These are phyloP conservation scores for Colletotrichum eleusines DNA, from an alignment of 2,329 filamentous ascomycete species.

Conservation along the genomic window DNA sequence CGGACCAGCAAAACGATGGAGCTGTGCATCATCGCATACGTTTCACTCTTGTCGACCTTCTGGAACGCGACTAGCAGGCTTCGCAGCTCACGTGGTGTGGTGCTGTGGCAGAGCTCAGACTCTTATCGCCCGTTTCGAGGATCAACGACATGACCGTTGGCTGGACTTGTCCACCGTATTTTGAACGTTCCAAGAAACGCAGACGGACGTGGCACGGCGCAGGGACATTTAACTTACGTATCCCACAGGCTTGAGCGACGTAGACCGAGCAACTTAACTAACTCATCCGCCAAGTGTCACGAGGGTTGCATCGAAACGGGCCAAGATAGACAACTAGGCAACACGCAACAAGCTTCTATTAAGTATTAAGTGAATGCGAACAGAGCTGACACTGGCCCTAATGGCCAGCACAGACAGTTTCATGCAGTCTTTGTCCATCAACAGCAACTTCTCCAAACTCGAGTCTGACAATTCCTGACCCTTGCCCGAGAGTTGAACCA, in stretches of 20 bases:
- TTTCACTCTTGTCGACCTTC: conserved; percentile 33
- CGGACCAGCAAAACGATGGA: background rate
- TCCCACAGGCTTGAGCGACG: conserved; percentile 14
- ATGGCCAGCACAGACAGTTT: conserved; percentile 40
- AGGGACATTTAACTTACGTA: background rate
- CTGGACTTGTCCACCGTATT: background rate
- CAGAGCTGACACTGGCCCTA: conserved; percentile 42
- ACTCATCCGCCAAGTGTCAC: conserved; percentile 1
- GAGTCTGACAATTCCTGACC: conserved; percentile 40
- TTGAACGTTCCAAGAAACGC: conserved; percentile 11
- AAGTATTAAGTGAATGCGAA: conserved; percentile 54
- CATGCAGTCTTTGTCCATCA: conserved; percentile 37
- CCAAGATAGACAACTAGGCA: conserved; percentile 1
- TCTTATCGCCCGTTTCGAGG: background rate
- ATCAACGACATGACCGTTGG: conserved; percentile 17
- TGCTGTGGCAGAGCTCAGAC: background rate
- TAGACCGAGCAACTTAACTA: conserved; percentile 11
- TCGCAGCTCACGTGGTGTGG: background rate
- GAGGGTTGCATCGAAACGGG: background rate
- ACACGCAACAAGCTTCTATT: conserved; percentile 57
- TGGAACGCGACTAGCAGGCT: conserved; percentile 23
- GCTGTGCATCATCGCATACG: conserved; percentile 21
- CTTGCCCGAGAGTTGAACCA: conserved; percentile 41
- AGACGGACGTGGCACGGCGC: background rate
- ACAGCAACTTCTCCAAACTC: conserved; percentile 40